Evolutionary conservation across 257 asterid genomes (phyloP), one percentile per base, ranked within the genome.

Genomic region (Handroanthus guayacan): DNA sequence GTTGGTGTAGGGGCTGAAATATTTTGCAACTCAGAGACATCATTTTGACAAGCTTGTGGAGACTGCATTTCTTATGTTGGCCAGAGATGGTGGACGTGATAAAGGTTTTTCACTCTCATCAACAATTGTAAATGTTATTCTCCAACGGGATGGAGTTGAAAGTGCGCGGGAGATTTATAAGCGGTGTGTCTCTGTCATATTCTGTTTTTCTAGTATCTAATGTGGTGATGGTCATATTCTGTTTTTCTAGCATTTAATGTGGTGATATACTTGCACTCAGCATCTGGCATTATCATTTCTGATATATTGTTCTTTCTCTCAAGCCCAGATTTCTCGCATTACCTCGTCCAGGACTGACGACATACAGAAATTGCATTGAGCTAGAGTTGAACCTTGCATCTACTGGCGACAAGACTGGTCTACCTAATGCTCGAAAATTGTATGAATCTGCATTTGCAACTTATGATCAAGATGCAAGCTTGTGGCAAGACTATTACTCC

Each of bases 321-420:
- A 41, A 39, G 50, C 74, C 82, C 96, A 95, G 99, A 82, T 93
- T 84, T 81, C 89, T 95, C 50, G 85, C 87, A 58, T 85, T 91
- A 84, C 99, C 99, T 14, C 97, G 82, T 80, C 97, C 98, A 1
- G 99, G 99, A 51, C 91, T 91, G 67, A 78, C 85, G 37, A 11
- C 89, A 54, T 89, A 87, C 80, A 80, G 76, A 76, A 81, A 81
- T 72, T 93, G 93, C 84, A 91, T 95, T 62, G 91, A 86, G 81
- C 89, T 91, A 74, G 99, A 95, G 84, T 55, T 68, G 75, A 93
- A 89, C 83, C 86, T 89, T 75, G 92, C 91, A n/a, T 86, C 87
- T 74, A 51, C 82, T 13, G 93, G 96, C 36, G 86, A 85, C 81
- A 88, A 82, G 74, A 79, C 74, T 58, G 83, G 87, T 73, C 88